These are phyloP conservation scores for Collybia mongolica DNA, from an alignment of 768 basidiomycete species.

Conservation along the genomic window DNA sequence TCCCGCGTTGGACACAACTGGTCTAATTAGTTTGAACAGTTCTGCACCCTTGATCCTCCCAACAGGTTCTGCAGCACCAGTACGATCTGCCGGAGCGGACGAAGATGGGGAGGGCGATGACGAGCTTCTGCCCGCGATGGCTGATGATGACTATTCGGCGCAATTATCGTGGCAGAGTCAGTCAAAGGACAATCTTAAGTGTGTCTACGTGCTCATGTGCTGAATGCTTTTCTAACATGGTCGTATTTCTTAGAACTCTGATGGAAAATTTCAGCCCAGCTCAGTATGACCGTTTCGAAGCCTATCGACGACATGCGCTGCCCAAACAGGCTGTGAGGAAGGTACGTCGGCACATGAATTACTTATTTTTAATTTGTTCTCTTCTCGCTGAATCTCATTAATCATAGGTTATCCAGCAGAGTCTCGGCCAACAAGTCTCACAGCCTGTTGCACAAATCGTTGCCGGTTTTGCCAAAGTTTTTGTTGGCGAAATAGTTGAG, in stretches of 20 bases:
- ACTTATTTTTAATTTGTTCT: not conserved
- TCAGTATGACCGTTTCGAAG: slow-evolving; percentile 89
- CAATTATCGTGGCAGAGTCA: slow-evolving; percentile 84
- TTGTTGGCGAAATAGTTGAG: slow-evolving; percentile 90
- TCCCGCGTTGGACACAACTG: slow-evolving; percentile 16
- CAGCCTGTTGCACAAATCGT: slow-evolving; percentile 87
- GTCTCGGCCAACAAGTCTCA: slow-evolving; percentile 77
- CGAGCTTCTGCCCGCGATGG: slow-evolving; percentile 80
- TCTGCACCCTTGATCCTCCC: slow-evolving; percentile 9
- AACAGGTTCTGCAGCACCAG: slow-evolving; percentile 14
- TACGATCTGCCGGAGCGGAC: slow-evolving; percentile 25
- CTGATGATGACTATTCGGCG: slow-evolving; percentile 85
- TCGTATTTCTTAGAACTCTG: slow-evolving; percentile 55
- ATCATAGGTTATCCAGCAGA: slow-evolving; percentile 77
- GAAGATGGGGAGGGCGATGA: slow-evolving; percentile 77
- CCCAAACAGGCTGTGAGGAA: slow-evolving; percentile 83
- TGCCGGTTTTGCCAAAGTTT: slow-evolving; percentile 88
- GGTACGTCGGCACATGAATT: slow-evolving; percentile 33
- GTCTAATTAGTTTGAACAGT: slow-evolving; percentile 18
- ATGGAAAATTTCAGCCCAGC: slow-evolving; percentile 85
- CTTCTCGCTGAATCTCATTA: not conserved
- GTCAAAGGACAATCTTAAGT: slow-evolving; percentile 88
- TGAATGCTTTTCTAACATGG: not conserved
- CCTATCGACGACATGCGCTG: slow-evolving; percentile 79
- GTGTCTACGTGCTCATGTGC: slow-evolving; percentile 6